A percentile compares a stretch with the other conserved stretches of the same genome.
Conservation (phyloP, 2,329 filamentous ascomycete genomes). For the Trichoderma sp. region DNA sequence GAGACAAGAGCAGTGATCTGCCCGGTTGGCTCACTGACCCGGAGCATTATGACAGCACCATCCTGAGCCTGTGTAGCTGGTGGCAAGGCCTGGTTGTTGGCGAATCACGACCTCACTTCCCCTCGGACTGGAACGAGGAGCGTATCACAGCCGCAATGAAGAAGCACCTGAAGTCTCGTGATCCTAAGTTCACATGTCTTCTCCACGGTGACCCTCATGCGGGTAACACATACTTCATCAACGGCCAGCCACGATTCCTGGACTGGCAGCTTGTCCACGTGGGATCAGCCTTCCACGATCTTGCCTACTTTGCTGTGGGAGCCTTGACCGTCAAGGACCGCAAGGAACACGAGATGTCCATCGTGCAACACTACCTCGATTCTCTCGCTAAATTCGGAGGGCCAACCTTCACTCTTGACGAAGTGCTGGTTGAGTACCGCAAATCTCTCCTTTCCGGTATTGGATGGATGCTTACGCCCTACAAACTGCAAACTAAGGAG, state of each 20-base stretch:
- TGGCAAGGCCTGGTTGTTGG: neutral
- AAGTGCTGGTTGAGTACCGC: neutral
- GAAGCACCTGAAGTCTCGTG: slow-evolving; percentile 1
- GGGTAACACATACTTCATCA: neutral
- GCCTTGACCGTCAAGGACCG: neutral
- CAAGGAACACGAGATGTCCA: neutral
- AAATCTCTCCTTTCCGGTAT: neutral
- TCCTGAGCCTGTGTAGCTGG: neutral
- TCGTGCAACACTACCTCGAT: neutral
- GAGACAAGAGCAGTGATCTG: neutral
- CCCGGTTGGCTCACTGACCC: neutral
- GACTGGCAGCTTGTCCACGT: slow-evolving; percentile 10
- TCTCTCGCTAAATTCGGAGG: neutral
- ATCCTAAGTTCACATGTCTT: neutral
- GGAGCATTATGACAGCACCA: neutral
- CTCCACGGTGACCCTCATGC: slow-evolving; percentile 5
- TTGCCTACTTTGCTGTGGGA: neutral
- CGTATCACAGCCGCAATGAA: slow-evolving; percentile 7
- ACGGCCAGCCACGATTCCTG: neutral
- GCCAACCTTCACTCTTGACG: neutral
- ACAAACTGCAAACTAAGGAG: neutral
- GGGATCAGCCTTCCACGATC: neutral
- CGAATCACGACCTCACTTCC: neutral
- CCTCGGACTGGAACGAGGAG: neutral
- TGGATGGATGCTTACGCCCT: slow-evolving; percentile 5